Base-by-base conservation (phyloP, 257 asterid genomes). In the Capsicum chinense region DNA sequence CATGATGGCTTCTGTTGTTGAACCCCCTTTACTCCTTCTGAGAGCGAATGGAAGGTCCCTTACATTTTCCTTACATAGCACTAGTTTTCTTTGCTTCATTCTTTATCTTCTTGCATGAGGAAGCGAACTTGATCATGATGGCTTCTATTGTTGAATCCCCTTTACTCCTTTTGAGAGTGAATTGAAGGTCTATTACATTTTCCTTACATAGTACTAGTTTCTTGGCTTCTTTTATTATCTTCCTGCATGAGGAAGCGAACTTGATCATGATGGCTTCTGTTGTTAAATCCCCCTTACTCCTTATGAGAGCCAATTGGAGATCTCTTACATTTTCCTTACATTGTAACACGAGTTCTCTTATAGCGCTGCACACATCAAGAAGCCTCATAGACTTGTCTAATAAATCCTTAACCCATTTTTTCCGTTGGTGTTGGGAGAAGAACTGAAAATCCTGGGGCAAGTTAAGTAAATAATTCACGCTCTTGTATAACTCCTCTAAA, bases 161-260 rank as follows among this genome's bases (percentile, higher is more conserved):
- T 84, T 71, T 87, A 59, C 85, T 83, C 82, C 89, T 85, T 82
- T 88, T 87, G 12, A 85, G 44, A 69, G 85, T 82, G 12, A 87
- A 85, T 39, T 83, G 89, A 48, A 87, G 54, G 69, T 85, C 84
- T 74, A 84, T 87, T 2, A 87, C 83, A 39, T 85, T 82, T 69
- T 85, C 88, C 48, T 79, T 83, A 0, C 52, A 66, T 37, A 39
- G 44, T 15, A 70, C 60, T 39, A 83, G 81, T 63, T 56, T 86
- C 11, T 80, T 80, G 5, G 64, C 71, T 48, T 70, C 86, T 68
- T 80, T 86, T 85, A 80, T 86, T 83, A 80, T 86, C 62, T 86
- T 83, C 85, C 80, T 80, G 52, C 82, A 35, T 33, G 50, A 71
- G 26, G 67, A 56, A 9, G 69, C 62, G 70, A 48, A 85, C 11